A percentile compares a stretch with the other conserved stretches of the same genome.
These are phyloP conservation scores for Trichoderma hamatum DNA, from an alignment of 2,329 filamentous ascomycete species.

Conservation along the genomic window DNA sequence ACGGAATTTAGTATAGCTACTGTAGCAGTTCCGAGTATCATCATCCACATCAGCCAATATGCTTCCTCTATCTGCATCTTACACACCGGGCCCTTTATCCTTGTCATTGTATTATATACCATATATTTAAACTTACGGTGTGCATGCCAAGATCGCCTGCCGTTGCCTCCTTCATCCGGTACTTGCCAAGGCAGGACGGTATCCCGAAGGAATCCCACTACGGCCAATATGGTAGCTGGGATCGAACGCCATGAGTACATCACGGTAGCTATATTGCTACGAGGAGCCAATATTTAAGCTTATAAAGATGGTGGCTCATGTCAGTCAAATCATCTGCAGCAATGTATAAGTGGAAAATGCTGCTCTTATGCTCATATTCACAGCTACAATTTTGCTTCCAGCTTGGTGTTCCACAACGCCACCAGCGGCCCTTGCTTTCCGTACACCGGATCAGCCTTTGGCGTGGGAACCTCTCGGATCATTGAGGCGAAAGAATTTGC, in stretches of 20 bases:
- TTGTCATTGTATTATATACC: not conserved
- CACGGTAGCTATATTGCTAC: not conserved
- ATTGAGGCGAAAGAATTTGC: not conserved
- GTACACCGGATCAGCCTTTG: constrained; percentile 7
- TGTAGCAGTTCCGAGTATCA: not conserved
- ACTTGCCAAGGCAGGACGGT: not conserved
- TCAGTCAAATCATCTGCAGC: not conserved
- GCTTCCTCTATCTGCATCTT: not conserved
- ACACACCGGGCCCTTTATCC: not conserved
- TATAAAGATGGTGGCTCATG: not conserved
- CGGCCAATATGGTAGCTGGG: not conserved
- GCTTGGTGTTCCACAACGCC: not conserved
- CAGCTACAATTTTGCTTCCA: not conserved
- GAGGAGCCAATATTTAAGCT: not conserved
- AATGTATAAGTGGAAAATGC: not conserved
- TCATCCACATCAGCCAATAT: constrained; percentile 39
- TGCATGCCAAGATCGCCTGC: not conserved
- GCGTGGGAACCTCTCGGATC: not conserved
- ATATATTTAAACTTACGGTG: not conserved
- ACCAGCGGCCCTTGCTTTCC: not conserved
- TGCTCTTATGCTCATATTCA: not conserved
- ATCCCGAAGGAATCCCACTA: not conserved
- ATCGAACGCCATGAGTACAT: not conserved
- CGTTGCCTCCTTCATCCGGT: not conserved
- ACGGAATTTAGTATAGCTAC: too few species aligned